These are phyloP conservation scores for Aegilops tauschii DNA, from an alignment of 176 grass and related monocot species.

Conservation along the genomic window DNA sequence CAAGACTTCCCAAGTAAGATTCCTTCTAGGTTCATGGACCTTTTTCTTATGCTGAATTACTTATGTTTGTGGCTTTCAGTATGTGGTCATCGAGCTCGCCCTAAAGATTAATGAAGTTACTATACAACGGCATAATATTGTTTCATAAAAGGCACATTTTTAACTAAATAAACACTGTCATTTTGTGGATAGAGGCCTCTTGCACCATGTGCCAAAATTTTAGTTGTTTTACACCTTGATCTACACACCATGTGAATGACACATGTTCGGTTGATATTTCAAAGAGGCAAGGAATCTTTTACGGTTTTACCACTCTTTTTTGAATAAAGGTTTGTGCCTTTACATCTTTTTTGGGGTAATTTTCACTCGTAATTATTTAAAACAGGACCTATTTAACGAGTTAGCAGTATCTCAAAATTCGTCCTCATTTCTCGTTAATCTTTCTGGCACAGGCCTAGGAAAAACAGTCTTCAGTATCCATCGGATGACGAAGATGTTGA, in stretches of 20 bases:
- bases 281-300: background rate
- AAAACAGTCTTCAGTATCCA: slow-evolving; percentile 89
- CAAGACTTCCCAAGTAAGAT: slow-evolving; percentile 87
- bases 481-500: slow-evolving; percentile 98
- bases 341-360: slow-evolving; percentile 8
- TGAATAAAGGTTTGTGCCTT: background rate
- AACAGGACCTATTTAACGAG: background rate
- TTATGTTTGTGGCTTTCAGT: slow-evolving; percentile 9
- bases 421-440: slow-evolving; percentile 15
- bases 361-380: background rate
- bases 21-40: slow-evolving; percentile 27
- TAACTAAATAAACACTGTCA: slow-evolving; percentile 12
- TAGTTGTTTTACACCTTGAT: background rate
- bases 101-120: background rate
- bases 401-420: slow-evolving; percentile 17
- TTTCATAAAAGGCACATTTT: background rate
- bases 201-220: background rate
- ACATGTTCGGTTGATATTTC: slow-evolving; percentile 26
- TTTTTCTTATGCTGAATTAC: background rate
- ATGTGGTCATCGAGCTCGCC: background rate
- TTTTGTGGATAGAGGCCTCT: slow-evolving; percentile 5
- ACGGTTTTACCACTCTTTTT: background rate
- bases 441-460: slow-evolving; percentile 66
- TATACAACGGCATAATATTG: background rate
- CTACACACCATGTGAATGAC: background rate